Conservation (phyloP, 208 protist genomes). For the Acanthamoeba healyi region DNA sequence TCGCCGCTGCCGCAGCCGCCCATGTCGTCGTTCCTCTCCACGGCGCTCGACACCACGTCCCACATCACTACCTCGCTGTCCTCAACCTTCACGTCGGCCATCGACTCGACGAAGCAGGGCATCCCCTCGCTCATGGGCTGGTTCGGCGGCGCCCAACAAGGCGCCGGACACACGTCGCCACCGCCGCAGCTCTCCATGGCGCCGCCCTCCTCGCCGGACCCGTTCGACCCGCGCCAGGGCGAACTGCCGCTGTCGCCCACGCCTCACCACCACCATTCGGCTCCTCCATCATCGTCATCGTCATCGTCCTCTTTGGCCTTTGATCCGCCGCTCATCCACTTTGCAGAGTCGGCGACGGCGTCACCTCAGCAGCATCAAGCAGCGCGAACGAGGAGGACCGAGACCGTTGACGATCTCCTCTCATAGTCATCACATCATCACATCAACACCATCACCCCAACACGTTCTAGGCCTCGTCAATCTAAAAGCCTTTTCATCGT, state of each 20-base stretch:
- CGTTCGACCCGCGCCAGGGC: not conserved
- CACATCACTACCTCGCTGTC: conserved; percentile 49
- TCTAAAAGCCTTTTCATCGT: too few species aligned
- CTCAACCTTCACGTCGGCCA: conserved; percentile 27
- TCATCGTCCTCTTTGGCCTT: not conserved
- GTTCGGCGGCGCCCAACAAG: not conserved
- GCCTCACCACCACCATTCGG: not conserved
- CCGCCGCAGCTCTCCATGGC: not conserved
- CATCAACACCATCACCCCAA: not conserved
- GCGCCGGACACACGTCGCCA: not conserved
- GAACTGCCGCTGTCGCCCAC: not conserved
- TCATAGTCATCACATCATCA: not conserved
- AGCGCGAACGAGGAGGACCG: not conserved
- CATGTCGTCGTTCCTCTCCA: not conserved
- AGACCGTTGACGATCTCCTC: conserved; percentile 3
- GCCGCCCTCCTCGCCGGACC: not conserved
- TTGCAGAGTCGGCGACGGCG: not conserved
- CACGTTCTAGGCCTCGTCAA: not conserved
- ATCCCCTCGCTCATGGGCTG: conserved; percentile 51
- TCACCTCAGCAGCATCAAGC: not conserved
- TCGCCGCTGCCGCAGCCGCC: not conserved
- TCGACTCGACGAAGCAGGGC: conserved; percentile 44
- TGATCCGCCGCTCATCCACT: not conserved
- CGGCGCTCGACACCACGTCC: conserved; percentile 20
- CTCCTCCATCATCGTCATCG: not conserved